phyloP scores from a whole-genome alignment of 2,329 filamentous ascomycete genomes.

The Tolypocladium nubicola region DNA sequence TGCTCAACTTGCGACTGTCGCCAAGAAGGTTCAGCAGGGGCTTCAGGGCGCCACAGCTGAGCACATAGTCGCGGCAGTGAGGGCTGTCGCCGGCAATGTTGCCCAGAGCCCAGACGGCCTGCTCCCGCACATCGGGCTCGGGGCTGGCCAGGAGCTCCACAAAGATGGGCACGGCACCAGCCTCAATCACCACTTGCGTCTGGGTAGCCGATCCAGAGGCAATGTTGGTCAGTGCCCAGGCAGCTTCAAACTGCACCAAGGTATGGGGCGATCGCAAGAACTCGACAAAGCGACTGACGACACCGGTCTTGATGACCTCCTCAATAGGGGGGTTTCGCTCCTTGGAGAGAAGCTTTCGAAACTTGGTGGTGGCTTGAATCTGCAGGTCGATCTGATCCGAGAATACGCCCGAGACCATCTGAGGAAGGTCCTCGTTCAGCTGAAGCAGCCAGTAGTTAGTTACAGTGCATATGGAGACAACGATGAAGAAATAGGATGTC shows the following conservation, averaged over 20 bases:
- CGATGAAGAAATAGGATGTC: neutral
- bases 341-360: constrained; percentile 95
- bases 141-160: constrained; percentile 92
- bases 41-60: constrained; percentile 81
- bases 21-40: constrained; percentile 83
- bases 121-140: constrained; percentile 94
- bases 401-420: constrained; percentile 97
- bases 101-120: constrained; percentile 95
- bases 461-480: neutral
- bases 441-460: constrained; percentile 23
- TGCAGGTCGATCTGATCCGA: constrained; percentile 97
- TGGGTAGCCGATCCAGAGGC: constrained; percentile 93
- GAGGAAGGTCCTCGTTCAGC: constrained; percentile 95
- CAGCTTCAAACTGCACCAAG: constrained; percentile 96
- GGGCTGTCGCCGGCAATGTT: constrained; percentile 99
- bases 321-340: constrained; percentile 99
- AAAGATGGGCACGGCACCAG: constrained; percentile 95
- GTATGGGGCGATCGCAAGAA: constrained; percentile 97
- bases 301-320: constrained; percentile 97
- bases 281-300: constrained; percentile 94
- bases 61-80: constrained; percentile 91
- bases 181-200: constrained; percentile 97
- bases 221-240: constrained; percentile 98
- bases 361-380: constrained; percentile 96
- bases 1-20: constrained; percentile 97